Evolutionary conservation across 2,329 filamentous ascomycete genomes (phyloP), one percentile per base, ranked within the genome.

Genomic region (Cladophialophora immunda): DNA sequence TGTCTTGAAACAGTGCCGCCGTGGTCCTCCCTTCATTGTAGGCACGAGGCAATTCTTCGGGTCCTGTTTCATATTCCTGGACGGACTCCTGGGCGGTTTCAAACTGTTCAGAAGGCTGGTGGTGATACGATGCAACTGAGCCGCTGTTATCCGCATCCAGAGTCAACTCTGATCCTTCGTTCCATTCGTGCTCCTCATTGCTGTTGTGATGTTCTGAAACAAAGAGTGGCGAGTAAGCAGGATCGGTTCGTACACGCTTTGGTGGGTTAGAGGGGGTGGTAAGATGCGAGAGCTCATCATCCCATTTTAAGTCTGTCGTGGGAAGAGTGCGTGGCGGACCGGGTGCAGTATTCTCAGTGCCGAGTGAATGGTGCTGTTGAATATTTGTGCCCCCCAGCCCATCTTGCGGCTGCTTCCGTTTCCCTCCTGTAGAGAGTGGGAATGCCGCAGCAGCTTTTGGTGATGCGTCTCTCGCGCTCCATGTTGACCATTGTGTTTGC

Each of bases 21-120:
- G 67, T 70, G 17, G 17, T n/a, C 25, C 6, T 29, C 9, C 13
- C 36, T 19, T 45, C 13, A n/a, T 7, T 25, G 9, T 27, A 11
- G 15, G 47, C 11, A 27, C n/a, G 58, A 11, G 36, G n/a, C 9
- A 34, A 34, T 41, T 69, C 58, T 54, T 65, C 65, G 55, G 45
- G 45, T 5, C 62, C 68, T 11, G 69, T 71, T 19, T 70, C 67
- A 25, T 54, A 70, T 22, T 69, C 22, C 15, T 67, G 57, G 25
- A 63, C n/a, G 11, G 63, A 63, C 25, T 68, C 66, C 30, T 62
- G 69, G 25, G 62, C 65, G 3, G 69, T 68, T 19, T 67, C 67
- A 34, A 65, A 70, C 13, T 41, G 22, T 11, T 67, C 58, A 19
- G 55, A 56, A 19, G 27, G 29, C 34, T 27, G 50, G n/a, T 58